These are phyloP conservation scores for Candida dajiaensis DNA, from an alignment of 805 yeast genomes.

Conservation along the genomic window DNA sequence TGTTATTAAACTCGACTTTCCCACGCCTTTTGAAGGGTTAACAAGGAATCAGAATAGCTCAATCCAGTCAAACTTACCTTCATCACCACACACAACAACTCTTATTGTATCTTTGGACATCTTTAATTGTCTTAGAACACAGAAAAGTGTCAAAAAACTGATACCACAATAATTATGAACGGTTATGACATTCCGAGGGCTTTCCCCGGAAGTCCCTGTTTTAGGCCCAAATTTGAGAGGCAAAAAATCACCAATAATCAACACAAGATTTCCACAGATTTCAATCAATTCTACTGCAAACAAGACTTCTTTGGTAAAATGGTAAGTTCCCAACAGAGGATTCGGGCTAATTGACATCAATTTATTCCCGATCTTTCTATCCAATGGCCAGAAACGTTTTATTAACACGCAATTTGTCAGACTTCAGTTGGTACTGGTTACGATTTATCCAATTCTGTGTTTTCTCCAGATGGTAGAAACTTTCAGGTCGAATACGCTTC, in stretches of 20 bases:
- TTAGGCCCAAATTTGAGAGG: background rate
- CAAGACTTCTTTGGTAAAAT: background rate
- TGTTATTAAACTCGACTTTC: slow-evolving; percentile 74
- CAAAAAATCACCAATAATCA: background rate
- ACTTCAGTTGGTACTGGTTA: slow-evolving; percentile 99
- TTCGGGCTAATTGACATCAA: background rate
- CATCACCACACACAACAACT: slow-evolving; percentile 92
- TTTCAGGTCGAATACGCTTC: slow-evolving; percentile 98
- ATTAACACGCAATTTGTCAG: slow-evolving; percentile 22
- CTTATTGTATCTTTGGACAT: slow-evolving; percentile 53
- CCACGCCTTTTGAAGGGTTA: slow-evolving; percentile 41
- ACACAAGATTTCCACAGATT: background rate
- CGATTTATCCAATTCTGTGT: slow-evolving; percentile 95
- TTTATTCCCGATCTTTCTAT: background rate
- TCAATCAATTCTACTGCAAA: background rate
- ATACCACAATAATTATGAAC: too few relatives aligned
- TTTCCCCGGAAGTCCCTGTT: background rate
- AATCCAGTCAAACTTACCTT: slow-evolving; percentile 35
- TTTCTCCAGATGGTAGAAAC: slow-evolving; percentile 82
- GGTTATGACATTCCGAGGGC: background rate
- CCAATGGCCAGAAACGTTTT: background rate
- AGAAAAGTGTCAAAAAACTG: background rate
- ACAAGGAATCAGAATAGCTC: background rate
- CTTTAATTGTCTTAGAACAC: background rate
- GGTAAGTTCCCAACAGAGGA: background rate